phyloP scores from a whole-genome alignment of 2,329 filamentous ascomycete genomes.

The Acrodontium crateriforme region DNA sequence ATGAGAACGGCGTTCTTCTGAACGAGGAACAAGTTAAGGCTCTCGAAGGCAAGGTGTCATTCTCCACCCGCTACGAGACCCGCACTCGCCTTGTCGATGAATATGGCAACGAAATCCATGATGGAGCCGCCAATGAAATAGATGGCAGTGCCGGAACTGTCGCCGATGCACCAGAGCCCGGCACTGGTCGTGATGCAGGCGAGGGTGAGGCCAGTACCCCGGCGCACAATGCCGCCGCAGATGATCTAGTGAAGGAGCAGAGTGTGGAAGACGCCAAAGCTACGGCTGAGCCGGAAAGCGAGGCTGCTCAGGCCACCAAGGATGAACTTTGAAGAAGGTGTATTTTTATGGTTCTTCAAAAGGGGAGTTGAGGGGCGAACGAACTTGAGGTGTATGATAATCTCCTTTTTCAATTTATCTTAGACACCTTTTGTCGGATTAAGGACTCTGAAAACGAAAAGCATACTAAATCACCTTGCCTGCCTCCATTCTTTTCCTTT shows the following conservation, averaged over 20 bases:
- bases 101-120: constrained; percentile 60
- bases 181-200: constrained; percentile 32
- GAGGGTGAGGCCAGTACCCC: constrained; percentile 26
- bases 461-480: too few species aligned
- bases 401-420: too few species aligned
- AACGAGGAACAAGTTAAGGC: constrained; percentile 69
- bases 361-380: too few species aligned
- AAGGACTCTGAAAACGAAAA: too few species aligned
- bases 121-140: constrained; percentile 24
- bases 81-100: constrained; percentile 71
- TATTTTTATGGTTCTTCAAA: too few species aligned
- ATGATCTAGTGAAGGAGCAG: constrained; percentile 32
- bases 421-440: too few species aligned
- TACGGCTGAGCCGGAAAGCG: constrained; percentile 14
- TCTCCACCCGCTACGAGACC: constrained; percentile 94
- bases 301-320: too few species aligned
- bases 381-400: too few species aligned
- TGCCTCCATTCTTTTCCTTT: too few species aligned
- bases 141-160: constrained; percentile 32
- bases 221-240: constrained; percentile 23
- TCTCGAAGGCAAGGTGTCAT: constrained; percentile 84
- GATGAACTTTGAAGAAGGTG: too few species aligned
- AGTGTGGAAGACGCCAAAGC: constrained; percentile 18
- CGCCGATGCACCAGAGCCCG: constrained; percentile 44
- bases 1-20: constrained; percentile 83